Conservation (phyloP, 2,329 filamentous ascomycete genomes). For the Thelonectria rubi region DNA sequence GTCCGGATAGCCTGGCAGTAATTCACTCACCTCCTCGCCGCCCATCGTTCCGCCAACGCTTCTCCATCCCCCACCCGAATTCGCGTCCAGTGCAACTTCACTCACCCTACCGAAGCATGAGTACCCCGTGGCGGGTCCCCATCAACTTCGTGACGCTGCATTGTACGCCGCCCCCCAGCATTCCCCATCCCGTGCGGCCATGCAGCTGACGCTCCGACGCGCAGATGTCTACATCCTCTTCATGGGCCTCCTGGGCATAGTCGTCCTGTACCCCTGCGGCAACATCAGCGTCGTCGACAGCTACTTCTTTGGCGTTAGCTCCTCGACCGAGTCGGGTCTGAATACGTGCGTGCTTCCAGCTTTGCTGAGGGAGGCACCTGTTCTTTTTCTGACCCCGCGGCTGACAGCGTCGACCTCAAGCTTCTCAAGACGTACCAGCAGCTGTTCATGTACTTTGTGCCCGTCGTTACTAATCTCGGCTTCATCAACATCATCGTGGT, state of each 20-base stretch:
- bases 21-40: constrained; percentile 34
- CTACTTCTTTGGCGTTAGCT: constrained; percentile 60
- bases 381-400: neutral
- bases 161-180: constrained; percentile 29
- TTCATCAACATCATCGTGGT: constrained; percentile 62
- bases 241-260: constrained; percentile 36
- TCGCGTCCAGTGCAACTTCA: neutral
- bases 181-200: neutral
- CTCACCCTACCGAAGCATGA: constrained; percentile 6
- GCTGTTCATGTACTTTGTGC: constrained; percentile 59
- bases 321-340: constrained; percentile 60
- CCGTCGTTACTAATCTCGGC: constrained; percentile 57
- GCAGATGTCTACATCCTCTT: constrained; percentile 40
- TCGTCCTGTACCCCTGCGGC: constrained; percentile 35
- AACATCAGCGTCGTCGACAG: constrained; percentile 53
- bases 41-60: constrained; percentile 14
- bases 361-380: neutral
- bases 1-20: constrained; percentile 23
- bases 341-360: constrained; percentile 57
- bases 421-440: constrained; percentile 60
- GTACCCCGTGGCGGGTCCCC: constrained; percentile 37
- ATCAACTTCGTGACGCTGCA: constrained; percentile 42
- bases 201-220: constrained; percentile 21
- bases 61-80: neutral
- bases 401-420: constrained; percentile 59